Percentiles rank a stretch among this genome's conserved stretches.
Evolutionary conservation across 2,329 filamentous ascomycete species (phyloP).

Genomic region (Phialophora tarda): DNA sequence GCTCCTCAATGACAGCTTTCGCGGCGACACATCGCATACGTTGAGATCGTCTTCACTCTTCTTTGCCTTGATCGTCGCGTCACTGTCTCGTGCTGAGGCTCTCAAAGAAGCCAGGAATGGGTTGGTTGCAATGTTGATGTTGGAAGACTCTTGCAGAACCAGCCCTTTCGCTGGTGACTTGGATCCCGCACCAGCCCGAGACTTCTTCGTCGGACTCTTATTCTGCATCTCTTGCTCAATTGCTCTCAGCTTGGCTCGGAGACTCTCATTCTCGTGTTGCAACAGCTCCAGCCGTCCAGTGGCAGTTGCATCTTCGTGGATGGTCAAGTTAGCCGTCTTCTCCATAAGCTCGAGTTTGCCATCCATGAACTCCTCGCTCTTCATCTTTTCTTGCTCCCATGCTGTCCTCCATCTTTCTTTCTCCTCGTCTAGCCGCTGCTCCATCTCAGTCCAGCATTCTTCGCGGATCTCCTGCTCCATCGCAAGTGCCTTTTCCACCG

Average conservation of each 20-base stretch:
- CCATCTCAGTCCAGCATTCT: constrained; percentile 87
- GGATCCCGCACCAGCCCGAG: constrained; percentile 32
- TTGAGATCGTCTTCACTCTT: constrained; percentile 26
- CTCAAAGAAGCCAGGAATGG: constrained; percentile 35
- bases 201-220: constrained; percentile 66
- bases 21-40: constrained; percentile 35
- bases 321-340: constrained; percentile 48
- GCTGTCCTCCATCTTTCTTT: constrained; percentile 80
- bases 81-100: constrained; percentile 27
- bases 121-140: constrained; percentile 35
- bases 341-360: constrained; percentile 78
- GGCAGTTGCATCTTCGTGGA: constrained; percentile 62
- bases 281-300: constrained; percentile 62
- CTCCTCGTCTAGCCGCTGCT: constrained; percentile 74
- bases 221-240: constrained; percentile 69
- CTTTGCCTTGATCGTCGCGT: constrained; percentile 29
- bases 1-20: constrained; percentile 37
- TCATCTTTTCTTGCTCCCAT: constrained; percentile 69
- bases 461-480: constrained; percentile 86
- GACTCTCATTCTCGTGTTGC: constrained; percentile 71
- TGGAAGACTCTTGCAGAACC: constrained; percentile 35
- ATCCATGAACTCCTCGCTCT: constrained; percentile 81
- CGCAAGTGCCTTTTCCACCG: constrained; percentile 68
- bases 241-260: constrained; percentile 68
- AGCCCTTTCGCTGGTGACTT: constrained; percentile 33